These are phyloP conservation scores for Bryopsis sp. DNA, from an alignment of 139 green algal species.

Conservation along the genomic window DNA sequence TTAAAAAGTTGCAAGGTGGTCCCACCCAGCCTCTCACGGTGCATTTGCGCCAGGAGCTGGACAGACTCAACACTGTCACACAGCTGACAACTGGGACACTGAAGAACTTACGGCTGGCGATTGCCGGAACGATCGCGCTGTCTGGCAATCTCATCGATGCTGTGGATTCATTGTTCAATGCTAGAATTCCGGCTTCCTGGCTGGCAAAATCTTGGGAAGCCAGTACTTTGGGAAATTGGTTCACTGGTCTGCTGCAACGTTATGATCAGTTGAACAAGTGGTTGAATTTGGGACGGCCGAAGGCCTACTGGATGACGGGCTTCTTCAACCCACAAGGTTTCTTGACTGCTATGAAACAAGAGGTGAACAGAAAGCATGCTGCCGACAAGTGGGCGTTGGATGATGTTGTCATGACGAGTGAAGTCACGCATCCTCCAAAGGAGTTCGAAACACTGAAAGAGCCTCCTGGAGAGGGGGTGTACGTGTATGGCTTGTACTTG, in stretches of 20 bases:
- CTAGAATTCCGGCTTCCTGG: slow-evolving; percentile 70
- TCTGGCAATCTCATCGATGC: slow-evolving; percentile 62
- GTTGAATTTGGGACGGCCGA: slow-evolving; percentile 76
- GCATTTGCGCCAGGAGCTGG: slow-evolving; percentile 87
- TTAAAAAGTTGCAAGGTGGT: slow-evolving; percentile 73
- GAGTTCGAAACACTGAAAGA: slow-evolving; percentile 76
- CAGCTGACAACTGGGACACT: slow-evolving; percentile 46
- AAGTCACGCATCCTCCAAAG: slow-evolving; percentile 78
- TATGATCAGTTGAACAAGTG: slow-evolving; percentile 88
- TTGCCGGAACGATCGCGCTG: slow-evolving; percentile 78
- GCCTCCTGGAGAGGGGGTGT: slow-evolving; percentile 76
- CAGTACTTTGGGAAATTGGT: slow-evolving; percentile 66
- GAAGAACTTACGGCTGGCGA: slow-evolving; percentile 60
- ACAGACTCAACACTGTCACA: slow-evolving; percentile 74
- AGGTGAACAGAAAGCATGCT: slow-evolving; percentile 77
- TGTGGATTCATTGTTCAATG: slow-evolving; percentile 79
- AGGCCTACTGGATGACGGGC: slow-evolving; percentile 86
- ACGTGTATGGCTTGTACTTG: slow-evolving; percentile 85
- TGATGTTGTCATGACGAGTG: slow-evolving; percentile 81
- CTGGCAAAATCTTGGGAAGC: slow-evolving; percentile 69
- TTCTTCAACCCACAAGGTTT: slow-evolving; percentile 96
- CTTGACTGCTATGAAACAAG: slow-evolving; percentile 88
- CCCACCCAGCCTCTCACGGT: slow-evolving; percentile 68
- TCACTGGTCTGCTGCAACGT: slow-evolving; percentile 73
- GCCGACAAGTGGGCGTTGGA: slow-evolving; percentile 92